Conservation (phyloP, 140 eudicot genomes). For the Stevia rebaudiana region DNA sequence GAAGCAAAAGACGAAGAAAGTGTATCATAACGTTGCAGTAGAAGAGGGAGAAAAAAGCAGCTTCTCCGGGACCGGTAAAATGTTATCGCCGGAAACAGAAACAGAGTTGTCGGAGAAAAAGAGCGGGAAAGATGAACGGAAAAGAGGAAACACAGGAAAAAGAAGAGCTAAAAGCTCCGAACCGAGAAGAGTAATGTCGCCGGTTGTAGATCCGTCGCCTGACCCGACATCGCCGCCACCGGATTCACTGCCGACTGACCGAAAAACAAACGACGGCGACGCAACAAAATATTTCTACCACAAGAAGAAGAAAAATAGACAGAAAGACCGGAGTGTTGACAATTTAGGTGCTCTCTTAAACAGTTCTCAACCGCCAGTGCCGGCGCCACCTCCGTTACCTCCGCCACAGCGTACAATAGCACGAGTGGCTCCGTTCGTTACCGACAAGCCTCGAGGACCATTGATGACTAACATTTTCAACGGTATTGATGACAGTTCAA, state of each 20-base stretch:
- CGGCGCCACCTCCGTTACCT: constrained; percentile 34
- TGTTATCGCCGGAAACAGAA: constrained; percentile 13
- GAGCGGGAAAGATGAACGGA: constrained; percentile 15
- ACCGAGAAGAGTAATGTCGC: constrained; percentile 21
- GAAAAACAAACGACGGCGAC: constrained; percentile 36
- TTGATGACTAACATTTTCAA: constrained; percentile 27
- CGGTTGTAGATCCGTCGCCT: constrained; percentile 33
- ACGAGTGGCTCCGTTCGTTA: constrained; percentile 20
- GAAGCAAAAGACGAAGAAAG: constrained; percentile 33
- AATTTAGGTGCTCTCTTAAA: constrained; percentile 41
- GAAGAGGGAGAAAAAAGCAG: constrained; percentile 20
- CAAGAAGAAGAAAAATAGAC: constrained; percentile 57
- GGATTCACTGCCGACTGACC: constrained; percentile 16
- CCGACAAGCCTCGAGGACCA: constrained; percentile 21
- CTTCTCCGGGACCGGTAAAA: constrained; percentile 13
- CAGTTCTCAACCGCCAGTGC: constrained; percentile 35
- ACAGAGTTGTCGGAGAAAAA: constrained; percentile 16
- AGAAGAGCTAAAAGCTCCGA: constrained; percentile 39
- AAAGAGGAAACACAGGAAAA: constrained; percentile 10
- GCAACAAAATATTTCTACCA: constrained; percentile 50
- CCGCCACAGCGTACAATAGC: constrained; percentile 8
- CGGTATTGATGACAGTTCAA: constrained; percentile 38
- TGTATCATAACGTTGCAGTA: constrained; percentile 14
- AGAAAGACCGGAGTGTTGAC: constrained; percentile 54
- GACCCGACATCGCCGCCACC: constrained; percentile 32